A percentile compares a stretch with the other conserved stretches of the same genome.
Conservation (phyloP, 441 rosid species). For the Erodium trifolium region DNA sequence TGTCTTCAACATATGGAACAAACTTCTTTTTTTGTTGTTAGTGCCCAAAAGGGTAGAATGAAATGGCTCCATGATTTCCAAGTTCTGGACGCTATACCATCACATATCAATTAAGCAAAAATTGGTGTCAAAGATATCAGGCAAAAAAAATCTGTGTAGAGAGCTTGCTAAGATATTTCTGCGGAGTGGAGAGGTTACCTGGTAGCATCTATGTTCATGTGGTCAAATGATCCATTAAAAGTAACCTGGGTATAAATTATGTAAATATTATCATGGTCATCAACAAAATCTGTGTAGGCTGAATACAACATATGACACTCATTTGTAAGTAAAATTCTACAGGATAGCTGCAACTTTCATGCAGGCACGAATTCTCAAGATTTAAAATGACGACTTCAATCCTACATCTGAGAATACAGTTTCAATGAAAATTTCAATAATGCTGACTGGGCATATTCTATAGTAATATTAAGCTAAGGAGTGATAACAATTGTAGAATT, state of each 20-base stretch:
- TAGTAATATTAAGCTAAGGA: background rate
- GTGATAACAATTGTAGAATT: too few relatives aligned
- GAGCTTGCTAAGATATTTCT: background rate
- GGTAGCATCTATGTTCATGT: slow-evolving; percentile 90
- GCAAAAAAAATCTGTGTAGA: slow-evolving; percentile 8
- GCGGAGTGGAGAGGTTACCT: slow-evolving; percentile 43
- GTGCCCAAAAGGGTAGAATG: slow-evolving; percentile 83
- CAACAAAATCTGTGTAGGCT: slow-evolving; percentile 17
- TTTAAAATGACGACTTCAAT: background rate
- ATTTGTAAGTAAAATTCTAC: background rate
- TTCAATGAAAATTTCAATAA: background rate
- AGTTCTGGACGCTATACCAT: slow-evolving; percentile 68
- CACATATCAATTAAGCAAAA: slow-evolving; percentile 18
- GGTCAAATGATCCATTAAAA: slow-evolving; percentile 96
- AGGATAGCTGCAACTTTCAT: background rate
- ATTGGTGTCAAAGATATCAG: slow-evolving; percentile 17
- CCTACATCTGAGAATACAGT: slow-evolving; percentile 2
- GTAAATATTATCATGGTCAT: slow-evolving; percentile 13
- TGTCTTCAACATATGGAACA: slow-evolving; percentile 93
- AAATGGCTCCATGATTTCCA: slow-evolving; percentile 87
- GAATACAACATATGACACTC: slow-evolving; percentile 4
- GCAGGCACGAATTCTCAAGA: background rate
- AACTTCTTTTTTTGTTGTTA: slow-evolving; percentile 83
- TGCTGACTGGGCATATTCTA: background rate
- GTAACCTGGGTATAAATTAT: slow-evolving; percentile 50